Conservation (phyloP, 495 filamentous ascomycete genomes). For the Xylaria grammica region DNA sequence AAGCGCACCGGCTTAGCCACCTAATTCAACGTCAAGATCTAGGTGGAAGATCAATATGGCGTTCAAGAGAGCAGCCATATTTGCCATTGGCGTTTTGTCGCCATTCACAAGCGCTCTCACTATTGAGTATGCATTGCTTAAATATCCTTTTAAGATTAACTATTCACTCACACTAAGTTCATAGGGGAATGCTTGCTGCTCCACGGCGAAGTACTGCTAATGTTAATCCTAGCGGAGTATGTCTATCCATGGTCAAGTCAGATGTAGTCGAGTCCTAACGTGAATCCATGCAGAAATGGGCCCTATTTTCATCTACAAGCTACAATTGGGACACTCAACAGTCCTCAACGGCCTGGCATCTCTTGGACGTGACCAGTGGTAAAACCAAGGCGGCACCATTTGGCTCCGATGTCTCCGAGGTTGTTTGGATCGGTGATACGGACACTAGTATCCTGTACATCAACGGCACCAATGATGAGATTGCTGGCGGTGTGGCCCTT, state of each 20-base stretch:
- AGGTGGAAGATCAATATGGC: slow-evolving; percentile 11
- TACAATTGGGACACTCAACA: slow-evolving; percentile 13
- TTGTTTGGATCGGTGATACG: slow-evolving; percentile 16
- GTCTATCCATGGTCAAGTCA: neutral
- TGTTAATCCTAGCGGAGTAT: slow-evolving; percentile 19
- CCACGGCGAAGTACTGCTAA: slow-evolving; percentile 17
- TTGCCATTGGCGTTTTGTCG: slow-evolving; percentile 12
- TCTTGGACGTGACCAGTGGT: slow-evolving; percentile 15
- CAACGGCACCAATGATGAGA: slow-evolving; percentile 15
- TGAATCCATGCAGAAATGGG: slow-evolving; percentile 2
- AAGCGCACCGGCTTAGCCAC: neutral
- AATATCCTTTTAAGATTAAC: neutral
- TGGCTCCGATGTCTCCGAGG: slow-evolving; percentile 15
- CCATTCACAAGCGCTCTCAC: slow-evolving; percentile 6
- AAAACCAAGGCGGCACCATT: slow-evolving; percentile 9
- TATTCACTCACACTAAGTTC: neutral
- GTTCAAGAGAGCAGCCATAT: slow-evolving; percentile 1
- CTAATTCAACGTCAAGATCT: neutral
- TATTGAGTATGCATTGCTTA: slow-evolving; percentile 5
- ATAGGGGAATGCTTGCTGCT: slow-evolving; percentile 18
- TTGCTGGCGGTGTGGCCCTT: slow-evolving; percentile 13
- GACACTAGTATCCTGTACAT: slow-evolving; percentile 17
- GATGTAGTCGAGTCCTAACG: neutral
- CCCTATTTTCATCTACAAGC: slow-evolving; percentile 13
- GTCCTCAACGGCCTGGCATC: slow-evolving; percentile 10